Evolutionary conservation across 2,329 filamentous ascomycete genomes (phyloP).

Genomic region (Pestalotiopsis sp.): DNA sequence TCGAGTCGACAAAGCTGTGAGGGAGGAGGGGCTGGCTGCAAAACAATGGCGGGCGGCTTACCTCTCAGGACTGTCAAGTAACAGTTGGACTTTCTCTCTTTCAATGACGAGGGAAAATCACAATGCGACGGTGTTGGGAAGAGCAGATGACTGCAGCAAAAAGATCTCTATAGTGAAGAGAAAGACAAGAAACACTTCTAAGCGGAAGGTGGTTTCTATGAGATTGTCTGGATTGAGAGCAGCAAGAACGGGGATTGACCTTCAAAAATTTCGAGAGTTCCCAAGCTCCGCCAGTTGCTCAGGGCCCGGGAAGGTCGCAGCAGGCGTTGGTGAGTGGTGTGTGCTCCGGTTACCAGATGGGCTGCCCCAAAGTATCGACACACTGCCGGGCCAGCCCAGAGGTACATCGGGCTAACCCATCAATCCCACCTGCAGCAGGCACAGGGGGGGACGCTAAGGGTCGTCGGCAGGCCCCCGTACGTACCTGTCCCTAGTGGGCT

Average conservation of each 20-base stretch:
- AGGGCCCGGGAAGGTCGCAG: constrained; percentile 4
- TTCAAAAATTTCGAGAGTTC: constrained; percentile 13
- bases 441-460: constrained; percentile 21
- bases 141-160: constrained; percentile 5
- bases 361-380: not conserved
- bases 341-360: not conserved
- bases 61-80: not conserved
- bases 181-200: constrained; percentile 4
- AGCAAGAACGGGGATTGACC: constrained; percentile 11
- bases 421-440: constrained; percentile 7
- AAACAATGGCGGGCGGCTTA: not conserved
- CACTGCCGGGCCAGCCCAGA: not conserved
- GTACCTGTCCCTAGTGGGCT: constrained; percentile 2
- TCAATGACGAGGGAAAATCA: not conserved
- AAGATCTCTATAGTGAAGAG: not conserved
- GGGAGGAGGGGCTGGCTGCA: not conserved
- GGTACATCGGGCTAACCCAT: not conserved
- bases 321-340: not conserved
- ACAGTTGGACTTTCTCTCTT: constrained; percentile 5
- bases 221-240: constrained; percentile 7
- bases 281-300: constrained; percentile 12
- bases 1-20: not conserved
- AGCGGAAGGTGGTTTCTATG: constrained; percentile 13
- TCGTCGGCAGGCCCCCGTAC: constrained; percentile 12
- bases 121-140: constrained; percentile 5